Base-by-base conservation (phyloP, 148 eudicot genomes). In the Limonium bicolor region DNA sequence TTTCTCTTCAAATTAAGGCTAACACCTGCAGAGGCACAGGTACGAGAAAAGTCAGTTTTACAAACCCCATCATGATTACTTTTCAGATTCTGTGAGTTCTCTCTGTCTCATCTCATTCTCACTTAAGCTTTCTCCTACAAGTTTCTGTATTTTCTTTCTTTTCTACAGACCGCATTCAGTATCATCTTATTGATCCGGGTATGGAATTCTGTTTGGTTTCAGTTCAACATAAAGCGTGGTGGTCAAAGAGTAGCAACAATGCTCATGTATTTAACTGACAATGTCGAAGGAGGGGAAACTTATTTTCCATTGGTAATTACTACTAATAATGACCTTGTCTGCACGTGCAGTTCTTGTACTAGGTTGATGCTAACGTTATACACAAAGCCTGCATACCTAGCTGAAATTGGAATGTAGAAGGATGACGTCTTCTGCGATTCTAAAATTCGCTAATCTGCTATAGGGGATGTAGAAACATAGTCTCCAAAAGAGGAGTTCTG, bases 241-340 rank as follows among this genome's bases (percentile, higher is more conserved):
- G 97, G 97, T 64, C 97, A 88, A 77, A 64, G 97, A 61, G 71
- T 88, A 20, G 97, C 97, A 50, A 88, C 97, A 12, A 56, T 88
- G 79, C 83, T 88, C 24, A 88, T 88, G 92, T 88, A 88, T 56
- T 67, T 88, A 49, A 88, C 71, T 15, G 92, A 83, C 63, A 83
- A 83, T 63, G 92, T 88, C 38, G 92, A 72, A 53, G 97, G 97
- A 15, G 97, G 97, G 64, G 97, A 88, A 63, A 88, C 97, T 36
- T 68, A 65, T 63, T 88, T 88, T 45, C 97, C 97, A 14, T 20
- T 70, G 94, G 97, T 88, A 80, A 61, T 41, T 27, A 23, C 56
- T 27, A 18, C 46, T n/a, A n/a, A n/a, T n/a, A n/a, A n/a, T n/a
- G n/a, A n/a, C n/a, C n/a, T n/a, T n/a, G n/a, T n/a, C n/a, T n/a